Base-by-base conservation (phyloP, 495 filamentous ascomycete species). In the Penicillium longicatenatum region DNA sequence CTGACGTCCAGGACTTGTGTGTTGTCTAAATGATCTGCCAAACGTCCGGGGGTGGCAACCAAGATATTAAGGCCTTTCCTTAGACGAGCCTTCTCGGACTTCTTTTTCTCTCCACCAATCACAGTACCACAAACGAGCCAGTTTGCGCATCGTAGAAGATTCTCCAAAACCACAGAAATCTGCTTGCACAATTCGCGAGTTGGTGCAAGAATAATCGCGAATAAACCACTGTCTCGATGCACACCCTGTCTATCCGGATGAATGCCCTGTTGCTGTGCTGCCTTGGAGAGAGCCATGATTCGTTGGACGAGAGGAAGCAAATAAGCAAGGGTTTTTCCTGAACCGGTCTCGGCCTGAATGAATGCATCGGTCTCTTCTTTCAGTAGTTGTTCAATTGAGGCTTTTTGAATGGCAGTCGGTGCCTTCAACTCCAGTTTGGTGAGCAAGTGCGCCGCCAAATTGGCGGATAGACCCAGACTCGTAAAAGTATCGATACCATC, bases 61-160 rank as follows among this genome's bases (percentile, higher is more conserved):
- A 98, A 79, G 50, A 98, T 95, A 73, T 97, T 97, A 58, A 97
- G 76, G 2, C 94, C 94, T 69, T 97, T 98, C 59, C 94, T 78
- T 60, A 98, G 67, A 44, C 95, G 79, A 26, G 94, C 91, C 70
- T 98, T 98, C 69, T 98, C 94, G 2, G 90, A 92, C 64, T 97
- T 93, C 71, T 97, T 97, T 73, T 93, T 97, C 74, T 98, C 93
- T 21, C 94, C 94, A 69, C 94, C 94, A 60, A 92, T 95, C 12
- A 98, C 92, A 0, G 89, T 94, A 6, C 91, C 92, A 21, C 87
- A 86, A 0, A 98, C 94, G 44, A 98, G 84, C 92, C 92, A 97
- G 58, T 88, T 82, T 31, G 89, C 87, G 56, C 90, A 93, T 48
- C 89, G 85, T 20, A 97, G 76, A 16, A 98, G 72, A 41, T 86